Evolutionary conservation across 2,329 filamentous ascomycete genomes (phyloP).

Genomic region (Paracamarosporium sp.): DNA sequence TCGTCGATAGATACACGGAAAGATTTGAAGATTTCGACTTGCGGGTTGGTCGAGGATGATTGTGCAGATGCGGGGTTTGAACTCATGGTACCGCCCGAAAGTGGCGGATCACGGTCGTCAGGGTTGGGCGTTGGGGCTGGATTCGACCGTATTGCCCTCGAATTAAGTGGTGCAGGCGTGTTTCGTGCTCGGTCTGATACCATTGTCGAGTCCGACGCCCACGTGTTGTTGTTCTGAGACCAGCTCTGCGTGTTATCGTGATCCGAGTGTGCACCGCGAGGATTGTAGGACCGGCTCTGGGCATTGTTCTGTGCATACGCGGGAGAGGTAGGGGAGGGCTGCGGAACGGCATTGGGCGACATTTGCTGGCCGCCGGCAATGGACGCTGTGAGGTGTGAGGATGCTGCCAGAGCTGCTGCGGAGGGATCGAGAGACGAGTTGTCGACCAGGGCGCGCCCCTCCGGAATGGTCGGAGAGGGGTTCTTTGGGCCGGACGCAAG

Average conservation of each 20-base stretch:
- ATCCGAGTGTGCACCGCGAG: constrained; percentile 37
- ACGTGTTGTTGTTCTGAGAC: constrained; percentile 36
- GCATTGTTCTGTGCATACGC: constrained; percentile 50
- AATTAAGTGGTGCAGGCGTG: constrained; percentile 39
- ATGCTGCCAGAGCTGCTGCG: constrained; percentile 58
- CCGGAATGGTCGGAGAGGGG: constrained; percentile 58
- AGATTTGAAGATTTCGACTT: constrained; percentile 97
- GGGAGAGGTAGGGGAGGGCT: constrained; percentile 58
- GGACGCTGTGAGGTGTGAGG: constrained; percentile 58
- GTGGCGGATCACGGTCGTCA: constrained; percentile 43
- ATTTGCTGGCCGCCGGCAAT: constrained; percentile 50
- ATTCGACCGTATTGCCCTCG: constrained; percentile 38
- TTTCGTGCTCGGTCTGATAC: constrained; percentile 39
- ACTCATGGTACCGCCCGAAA: constrained; percentile 42
- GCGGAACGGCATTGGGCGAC: constrained; percentile 50
- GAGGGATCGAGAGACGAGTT: constrained; percentile 56
- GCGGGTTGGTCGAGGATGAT: constrained; percentile 52
- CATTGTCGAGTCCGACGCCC: constrained; percentile 37
- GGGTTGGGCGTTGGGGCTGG: constrained; percentile 36
- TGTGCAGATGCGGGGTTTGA: constrained; percentile 26
- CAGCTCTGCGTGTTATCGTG: constrained; percentile 40
- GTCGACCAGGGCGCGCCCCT: constrained; percentile 50
- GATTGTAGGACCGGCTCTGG: constrained; percentile 33
- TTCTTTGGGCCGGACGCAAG: constrained; percentile 57
- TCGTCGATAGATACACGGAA: constrained; percentile 98